Evolutionary conservation across 495 filamentous ascomycete genomes (phyloP).

Genomic region (Recurvomyces mirabilis): DNA sequence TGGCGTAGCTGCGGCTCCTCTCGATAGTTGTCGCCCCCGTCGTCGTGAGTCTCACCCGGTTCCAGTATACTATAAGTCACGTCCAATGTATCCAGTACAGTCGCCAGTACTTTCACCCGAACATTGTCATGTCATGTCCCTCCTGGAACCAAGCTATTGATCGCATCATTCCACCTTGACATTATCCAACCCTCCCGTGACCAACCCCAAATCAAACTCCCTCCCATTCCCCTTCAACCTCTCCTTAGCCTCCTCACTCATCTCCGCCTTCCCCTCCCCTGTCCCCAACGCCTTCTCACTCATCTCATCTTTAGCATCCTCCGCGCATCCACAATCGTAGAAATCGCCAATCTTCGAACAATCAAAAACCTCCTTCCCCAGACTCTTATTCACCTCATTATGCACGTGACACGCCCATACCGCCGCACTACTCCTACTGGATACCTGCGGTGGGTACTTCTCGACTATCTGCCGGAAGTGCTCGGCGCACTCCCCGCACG

Average conservation of each 20-base stretch:
- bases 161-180: no score
- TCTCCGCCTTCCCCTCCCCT: constrained; percentile 15
- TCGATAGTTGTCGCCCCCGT: no score
- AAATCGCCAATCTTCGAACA: constrained; percentile 81
- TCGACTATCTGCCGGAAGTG: constrained; percentile 42
- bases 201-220: constrained; percentile 15
- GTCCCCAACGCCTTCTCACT: constrained; percentile 5
- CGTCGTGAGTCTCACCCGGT: no score
- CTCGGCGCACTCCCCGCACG: constrained; percentile 43
- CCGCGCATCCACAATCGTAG: constrained; percentile 92
- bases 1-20: no score
- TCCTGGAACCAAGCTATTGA: no score
- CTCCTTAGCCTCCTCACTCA: constrained; percentile 18
- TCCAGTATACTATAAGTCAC: no score
- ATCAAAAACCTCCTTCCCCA: constrained; percentile 74
- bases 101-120: no score
- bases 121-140: no score
- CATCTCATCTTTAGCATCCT: constrained; percentile 41
- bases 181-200: no score
- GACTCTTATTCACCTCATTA: constrained; percentile 82
- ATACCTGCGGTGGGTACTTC: constrained; percentile 84
- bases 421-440: constrained; percentile 67
- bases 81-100: no score
- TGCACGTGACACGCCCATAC: constrained; percentile 93
- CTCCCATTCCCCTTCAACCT: constrained; percentile 10